Evolutionary conservation across 2,329 filamentous ascomycete genomes (phyloP).

Genomic region (Nannizziopsis barbatae): DNA sequence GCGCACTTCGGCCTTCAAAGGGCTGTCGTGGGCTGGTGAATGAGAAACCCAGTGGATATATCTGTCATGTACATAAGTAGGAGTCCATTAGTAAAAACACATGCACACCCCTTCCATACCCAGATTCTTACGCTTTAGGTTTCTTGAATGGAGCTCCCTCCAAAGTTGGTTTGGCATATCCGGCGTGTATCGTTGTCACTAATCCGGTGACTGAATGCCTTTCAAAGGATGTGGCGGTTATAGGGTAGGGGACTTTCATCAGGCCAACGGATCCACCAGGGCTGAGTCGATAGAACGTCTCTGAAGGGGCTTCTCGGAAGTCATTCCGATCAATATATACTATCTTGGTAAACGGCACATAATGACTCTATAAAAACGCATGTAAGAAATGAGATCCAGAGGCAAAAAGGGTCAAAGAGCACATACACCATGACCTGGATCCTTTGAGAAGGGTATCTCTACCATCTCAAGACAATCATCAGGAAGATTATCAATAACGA

Average conservation of each 20-base stretch:
- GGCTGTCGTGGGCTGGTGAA: slow-evolving; percentile 50
- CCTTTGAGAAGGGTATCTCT: slow-evolving; percentile 67
- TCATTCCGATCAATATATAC: slow-evolving; percentile 77
- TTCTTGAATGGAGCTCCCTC: slow-evolving; percentile 52
- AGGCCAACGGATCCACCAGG: slow-evolving; percentile 65
- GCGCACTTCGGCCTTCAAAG: slow-evolving; percentile 58
- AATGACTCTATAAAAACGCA: slow-evolving; percentile 32
- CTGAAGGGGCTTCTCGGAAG: slow-evolving; percentile 60
- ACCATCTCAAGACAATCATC: slow-evolving; percentile 55
- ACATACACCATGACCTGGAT: slow-evolving; percentile 42
- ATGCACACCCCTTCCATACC: too few relatives aligned
- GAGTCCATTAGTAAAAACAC: neutral
- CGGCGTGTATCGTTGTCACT: slow-evolving; percentile 55
- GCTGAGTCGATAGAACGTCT: slow-evolving; percentile 67
- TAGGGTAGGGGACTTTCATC: slow-evolving; percentile 57
- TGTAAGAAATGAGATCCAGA: neutral
- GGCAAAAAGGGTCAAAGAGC: neutral
- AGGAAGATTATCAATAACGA: slow-evolving; percentile 63
- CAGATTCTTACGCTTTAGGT: slow-evolving; percentile 55
- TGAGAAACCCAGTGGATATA: slow-evolving; percentile 81
- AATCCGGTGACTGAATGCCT: slow-evolving; percentile 54
- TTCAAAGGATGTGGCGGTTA: slow-evolving; percentile 56
- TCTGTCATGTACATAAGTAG: slow-evolving; percentile 21
- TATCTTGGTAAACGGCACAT: slow-evolving; percentile 57
- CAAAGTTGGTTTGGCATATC: slow-evolving; percentile 50